Evolutionary conservation across 2,329 filamentous ascomycete genomes (phyloP).

Genomic region (Monosporascus sp.): DNA sequence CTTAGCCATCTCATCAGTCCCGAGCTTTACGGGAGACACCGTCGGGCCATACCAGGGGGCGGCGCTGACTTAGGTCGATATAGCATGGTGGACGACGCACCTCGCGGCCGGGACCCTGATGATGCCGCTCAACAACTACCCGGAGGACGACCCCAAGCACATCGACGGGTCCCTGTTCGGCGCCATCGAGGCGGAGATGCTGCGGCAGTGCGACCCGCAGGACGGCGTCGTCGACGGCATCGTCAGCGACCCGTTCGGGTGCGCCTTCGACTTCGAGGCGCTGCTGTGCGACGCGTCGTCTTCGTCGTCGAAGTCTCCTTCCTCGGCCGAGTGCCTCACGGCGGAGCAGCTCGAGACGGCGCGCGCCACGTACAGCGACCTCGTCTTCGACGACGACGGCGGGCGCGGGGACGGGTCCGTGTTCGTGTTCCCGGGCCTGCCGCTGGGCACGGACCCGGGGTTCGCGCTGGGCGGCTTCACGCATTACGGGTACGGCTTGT

Average conservation of each 20-base stretch:
- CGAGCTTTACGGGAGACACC: background rate
- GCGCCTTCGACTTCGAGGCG: constrained; percentile 28
- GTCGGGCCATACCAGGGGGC: background rate
- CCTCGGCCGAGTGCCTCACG: constrained; percentile 34
- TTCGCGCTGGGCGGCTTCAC: constrained; percentile 5
- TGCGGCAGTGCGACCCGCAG: constrained; percentile 34
- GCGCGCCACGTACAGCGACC: constrained; percentile 25
- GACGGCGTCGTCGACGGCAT: constrained; percentile 36
- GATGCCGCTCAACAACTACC: constrained; percentile 15
- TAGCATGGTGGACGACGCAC: constrained; percentile 22
- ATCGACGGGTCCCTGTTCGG: constrained; percentile 18
- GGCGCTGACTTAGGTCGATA: too few species aligned
- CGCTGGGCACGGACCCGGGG: constrained; percentile 5
- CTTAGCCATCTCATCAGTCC: background rate
- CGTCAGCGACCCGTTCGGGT: constrained; percentile 31
- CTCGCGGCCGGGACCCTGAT: constrained; percentile 19
- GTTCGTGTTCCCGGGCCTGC: constrained; percentile 9
- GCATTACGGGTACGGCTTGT: constrained; percentile 30
- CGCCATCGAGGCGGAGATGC: constrained; percentile 28
- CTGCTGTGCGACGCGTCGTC: constrained; percentile 22
- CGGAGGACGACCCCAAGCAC: constrained; percentile 25
- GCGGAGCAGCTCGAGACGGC: constrained; percentile 37
- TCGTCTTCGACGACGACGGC: too few species aligned
- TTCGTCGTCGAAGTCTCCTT: too few species aligned
- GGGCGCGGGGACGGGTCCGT: background rate